Evolutionary conservation across 106 monocot genomes (phyloP).

Genomic region (Apostasia shenzhenica): DNA sequence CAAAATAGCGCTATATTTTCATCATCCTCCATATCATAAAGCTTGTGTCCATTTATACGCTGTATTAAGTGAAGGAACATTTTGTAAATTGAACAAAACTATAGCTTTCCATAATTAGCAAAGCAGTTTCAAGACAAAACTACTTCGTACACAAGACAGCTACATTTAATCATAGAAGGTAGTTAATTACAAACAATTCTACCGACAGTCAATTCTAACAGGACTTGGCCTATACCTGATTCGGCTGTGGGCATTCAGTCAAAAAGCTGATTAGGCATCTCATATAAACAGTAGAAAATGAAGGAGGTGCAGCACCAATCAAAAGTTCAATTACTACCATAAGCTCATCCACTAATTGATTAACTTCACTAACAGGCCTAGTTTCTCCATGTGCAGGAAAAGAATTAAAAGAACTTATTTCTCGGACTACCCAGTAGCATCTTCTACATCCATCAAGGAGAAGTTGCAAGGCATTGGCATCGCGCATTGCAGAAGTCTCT

Average conservation of each 20-base stretch:
- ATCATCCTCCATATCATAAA: no score
- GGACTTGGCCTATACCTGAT: constrained; percentile 61
- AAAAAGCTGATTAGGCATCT: constrained; percentile 76
- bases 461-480: constrained; percentile 90
- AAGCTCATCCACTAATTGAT: constrained; percentile 93
- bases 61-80: no score
- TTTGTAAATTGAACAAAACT: no score
- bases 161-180: no score
- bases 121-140: no score
- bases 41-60: no score
- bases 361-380: constrained; percentile 73
- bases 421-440: constrained; percentile 83
- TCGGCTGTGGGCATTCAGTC: constrained; percentile 90
- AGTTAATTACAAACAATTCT: no score
- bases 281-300: constrained; percentile 63
- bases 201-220: background rate
- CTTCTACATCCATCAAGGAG: constrained; percentile 96
- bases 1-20: no score
- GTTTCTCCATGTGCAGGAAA: constrained; percentile 39
- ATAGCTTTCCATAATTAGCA: no score
- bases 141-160: no score
- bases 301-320: constrained; percentile 66
- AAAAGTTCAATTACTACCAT: constrained; percentile 96
- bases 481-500: constrained; percentile 76
- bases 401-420: constrained; percentile 59